Evolutionary conservation across 1,284 basidiomycete genomes (phyloP).

Genomic region (Pascua sp.): DNA sequence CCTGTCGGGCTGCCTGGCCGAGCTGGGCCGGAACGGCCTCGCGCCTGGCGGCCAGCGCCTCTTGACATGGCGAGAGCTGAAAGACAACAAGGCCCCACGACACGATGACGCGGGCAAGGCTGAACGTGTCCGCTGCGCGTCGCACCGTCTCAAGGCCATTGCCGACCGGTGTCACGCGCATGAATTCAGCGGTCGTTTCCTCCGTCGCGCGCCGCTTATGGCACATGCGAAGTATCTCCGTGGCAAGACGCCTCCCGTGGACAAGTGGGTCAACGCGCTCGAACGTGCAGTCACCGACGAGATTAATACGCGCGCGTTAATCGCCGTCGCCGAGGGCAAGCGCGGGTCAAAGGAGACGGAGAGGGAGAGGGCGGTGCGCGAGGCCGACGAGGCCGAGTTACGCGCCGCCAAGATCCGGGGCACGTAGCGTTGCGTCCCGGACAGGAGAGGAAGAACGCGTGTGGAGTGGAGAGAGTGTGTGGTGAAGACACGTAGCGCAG

Average conservation of each 20-base stretch:
- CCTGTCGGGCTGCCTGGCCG: conserved; percentile 73
- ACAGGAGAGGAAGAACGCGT: not conserved
- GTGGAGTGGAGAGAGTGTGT: not conserved
- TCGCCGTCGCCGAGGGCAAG: conserved; percentile 4
- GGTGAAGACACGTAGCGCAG: not conserved
- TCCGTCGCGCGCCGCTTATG: conserved; percentile 84
- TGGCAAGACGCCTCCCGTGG: conserved; percentile 16
- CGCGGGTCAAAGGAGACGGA: no score
- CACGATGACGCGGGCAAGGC: not conserved
- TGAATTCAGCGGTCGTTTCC: conserved; percentile 22
- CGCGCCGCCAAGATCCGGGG: no score
- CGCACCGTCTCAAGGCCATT: not conserved
- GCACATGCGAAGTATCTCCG: conserved; percentile 72
- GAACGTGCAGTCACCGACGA: conserved; percentile 59
- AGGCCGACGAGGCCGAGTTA: no score
- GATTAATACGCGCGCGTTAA: conserved; percentile 10
- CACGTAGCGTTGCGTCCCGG: not conserved
- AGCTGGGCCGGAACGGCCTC: conserved; percentile 72
- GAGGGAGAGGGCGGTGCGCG: no score
- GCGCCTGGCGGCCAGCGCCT: conserved; percentile 58
- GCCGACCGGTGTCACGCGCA: conserved; percentile 3
- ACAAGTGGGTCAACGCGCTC: conserved; percentile 59
- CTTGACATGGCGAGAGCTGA: conserved; percentile 14
- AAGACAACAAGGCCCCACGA: not conserved
- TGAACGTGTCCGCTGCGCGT: conserved; percentile 11